Percentiles rank a stretch among this genome's conserved stretches.
phyloP scores from a whole-genome alignment of 2,329 filamentous ascomycete species.

The Pseudogymnoascus destructans region DNA sequence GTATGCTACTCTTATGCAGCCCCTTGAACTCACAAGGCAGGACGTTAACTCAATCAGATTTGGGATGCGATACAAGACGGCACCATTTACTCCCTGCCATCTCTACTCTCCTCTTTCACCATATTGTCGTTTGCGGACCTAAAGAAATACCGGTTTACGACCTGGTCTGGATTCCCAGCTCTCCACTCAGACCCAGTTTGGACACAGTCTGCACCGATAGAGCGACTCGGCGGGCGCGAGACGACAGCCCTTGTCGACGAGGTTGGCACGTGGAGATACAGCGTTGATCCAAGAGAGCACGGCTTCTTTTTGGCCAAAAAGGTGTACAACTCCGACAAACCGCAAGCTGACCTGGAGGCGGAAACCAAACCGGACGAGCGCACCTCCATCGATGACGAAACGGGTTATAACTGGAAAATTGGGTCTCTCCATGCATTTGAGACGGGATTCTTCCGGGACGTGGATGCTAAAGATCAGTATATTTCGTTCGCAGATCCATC shows the following conservation, averaged over 20 bases:
- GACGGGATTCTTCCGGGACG: slow-evolving; percentile 68
- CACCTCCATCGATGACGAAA: slow-evolving; percentile 26
- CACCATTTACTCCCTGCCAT: slow-evolving; percentile 89
- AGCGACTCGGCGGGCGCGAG: slow-evolving; percentile 51
- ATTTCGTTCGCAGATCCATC: slow-evolving; percentile 87
- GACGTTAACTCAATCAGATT: slow-evolving; percentile 45
- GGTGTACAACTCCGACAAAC: slow-evolving; percentile 29
- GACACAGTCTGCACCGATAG: slow-evolving; percentile 43
- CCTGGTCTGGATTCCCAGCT: slow-evolving; percentile 94
- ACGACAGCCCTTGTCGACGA: slow-evolving; percentile 67
- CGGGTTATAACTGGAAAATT: slow-evolving; percentile 65
- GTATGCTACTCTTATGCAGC: slow-evolving; percentile 33
- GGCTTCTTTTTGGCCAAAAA: slow-evolving; percentile 95
- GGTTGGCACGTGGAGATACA: slow-evolving; percentile 78
- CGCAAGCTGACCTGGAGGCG: slow-evolving; percentile 20
- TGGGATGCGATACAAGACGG: slow-evolving; percentile 97
- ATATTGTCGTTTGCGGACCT: slow-evolving; percentile 88
- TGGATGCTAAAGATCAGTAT: slow-evolving; percentile 61
- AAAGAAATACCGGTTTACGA: slow-evolving; percentile 96
- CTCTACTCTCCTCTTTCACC: slow-evolving; percentile 76
- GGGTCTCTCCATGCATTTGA: slow-evolving; percentile 68
- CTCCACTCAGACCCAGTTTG: slow-evolving; percentile 80
- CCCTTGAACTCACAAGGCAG: slow-evolving; percentile 14
- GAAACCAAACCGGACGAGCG: slow-evolving; percentile 40
- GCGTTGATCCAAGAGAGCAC: slow-evolving; percentile 68